Conservation (phyloP, 2,329 filamentous ascomycete species). For the Onygena corvina region DNA sequence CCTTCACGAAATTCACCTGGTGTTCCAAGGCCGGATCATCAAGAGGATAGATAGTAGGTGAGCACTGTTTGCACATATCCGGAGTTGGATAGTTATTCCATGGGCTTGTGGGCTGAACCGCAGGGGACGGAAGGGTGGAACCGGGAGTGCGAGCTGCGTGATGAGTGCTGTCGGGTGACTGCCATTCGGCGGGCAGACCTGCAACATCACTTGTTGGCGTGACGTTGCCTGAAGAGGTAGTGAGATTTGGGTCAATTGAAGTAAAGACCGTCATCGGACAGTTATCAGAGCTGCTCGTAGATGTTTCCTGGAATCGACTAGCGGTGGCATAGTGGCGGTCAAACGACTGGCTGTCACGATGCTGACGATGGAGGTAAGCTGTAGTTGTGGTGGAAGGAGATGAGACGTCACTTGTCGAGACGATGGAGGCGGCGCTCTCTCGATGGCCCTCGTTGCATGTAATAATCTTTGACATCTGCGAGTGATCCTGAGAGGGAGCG, state of each 20-base stretch:
- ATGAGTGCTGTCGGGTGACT: conserved; percentile 5
- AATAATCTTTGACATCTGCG: not conserved
- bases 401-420: not conserved
- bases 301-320: not conserved
- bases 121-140: conserved; percentile 4
- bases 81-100: conserved; percentile 5
- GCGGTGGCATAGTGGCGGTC: not conserved
- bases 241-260: not conserved
- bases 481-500: not conserved
- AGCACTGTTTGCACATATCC: not conserved
- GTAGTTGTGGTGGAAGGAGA: not conserved
- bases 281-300: not conserved
- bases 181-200: not conserved
- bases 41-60: conserved; percentile 4
- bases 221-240: not conserved
- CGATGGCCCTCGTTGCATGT: not conserved
- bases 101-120: conserved; percentile 4
- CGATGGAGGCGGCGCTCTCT: not conserved
- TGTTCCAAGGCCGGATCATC: not conserved
- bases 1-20: conserved; percentile 3
- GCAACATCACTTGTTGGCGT: not conserved
- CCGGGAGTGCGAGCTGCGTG: not conserved
- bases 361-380: not conserved
- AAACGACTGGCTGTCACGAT: not conserved
- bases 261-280: not conserved